Evolutionary conservation across 2,329 filamentous ascomycete species (phyloP), one percentile per base, ranked within the genome.

Genomic region (Neonectria sp.): DNA sequence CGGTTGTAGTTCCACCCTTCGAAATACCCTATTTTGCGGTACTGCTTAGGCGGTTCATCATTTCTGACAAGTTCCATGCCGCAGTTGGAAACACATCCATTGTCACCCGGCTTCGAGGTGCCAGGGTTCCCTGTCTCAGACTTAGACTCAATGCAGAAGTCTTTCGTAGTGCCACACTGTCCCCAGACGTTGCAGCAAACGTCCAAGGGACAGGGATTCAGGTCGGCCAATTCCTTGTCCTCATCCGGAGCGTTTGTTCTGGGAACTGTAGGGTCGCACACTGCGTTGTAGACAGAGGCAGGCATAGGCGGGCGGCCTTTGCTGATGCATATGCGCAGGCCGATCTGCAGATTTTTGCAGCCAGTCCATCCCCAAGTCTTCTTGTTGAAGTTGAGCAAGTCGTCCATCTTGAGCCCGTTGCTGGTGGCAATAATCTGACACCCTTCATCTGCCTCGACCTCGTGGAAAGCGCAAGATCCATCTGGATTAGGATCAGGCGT

Each of bases 161-260:
- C 82, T 2, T 70, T 65, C 1, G 81, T 82, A 2, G 77, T 77
- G 17, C 83, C 84, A 51, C 84, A 86, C 21, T 82, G 73, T 6
- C 83, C 84, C 79, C 81, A 81, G 25, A 75, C 67, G 25, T 79
- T 75, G 68, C 80, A 82, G 64, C 80, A 82, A 3, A 73, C 78
- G 31, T 81, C 81, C 1, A 84, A 71, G 3, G 81, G 80, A 65
- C 85, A 87, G 0, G 78, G 81, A 63, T 86, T 87, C 2, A 86
- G 71, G 5, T 75, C 69, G 2, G 75, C 62, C 31, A 69, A 76
- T 5, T 75, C 78, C 7, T 76, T 67, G 0, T 71, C 45, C 24
- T n/a, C 24, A 46, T n/a, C 24, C 0, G 83, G 80, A 12, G 71
- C 53, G 11, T 70, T 55, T 0, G 83, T 85, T 1, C 82, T 82